Conservation (phyloP, 1,284 basidiomycete species). For the Vanrija sp. region DNA sequence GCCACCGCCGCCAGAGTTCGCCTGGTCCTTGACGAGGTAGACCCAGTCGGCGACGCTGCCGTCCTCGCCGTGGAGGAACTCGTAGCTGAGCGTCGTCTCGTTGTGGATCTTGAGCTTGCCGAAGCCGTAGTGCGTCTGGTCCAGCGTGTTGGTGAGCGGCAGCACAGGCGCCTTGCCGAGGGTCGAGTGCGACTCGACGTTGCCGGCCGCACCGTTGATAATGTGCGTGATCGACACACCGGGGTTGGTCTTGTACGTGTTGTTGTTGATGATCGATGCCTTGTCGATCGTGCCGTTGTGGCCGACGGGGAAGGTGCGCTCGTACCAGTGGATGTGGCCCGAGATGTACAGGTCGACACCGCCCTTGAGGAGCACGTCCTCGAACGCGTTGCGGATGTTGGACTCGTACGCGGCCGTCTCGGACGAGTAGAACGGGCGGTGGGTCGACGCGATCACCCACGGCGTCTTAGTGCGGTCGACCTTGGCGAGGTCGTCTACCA, state of each 20-base stretch:
- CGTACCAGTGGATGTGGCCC: slow-evolving; percentile 48
- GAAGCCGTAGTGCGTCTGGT: slow-evolving; percentile 32
- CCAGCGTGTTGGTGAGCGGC: slow-evolving; percentile 23
- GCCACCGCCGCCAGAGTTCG: no score
- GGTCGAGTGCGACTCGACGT: slow-evolving; percentile 36
- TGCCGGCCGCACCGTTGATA: slow-evolving; percentile 41
- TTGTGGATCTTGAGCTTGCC: slow-evolving; percentile 37
- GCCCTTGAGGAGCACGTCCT: slow-evolving; percentile 41
- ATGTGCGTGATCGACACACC: slow-evolving; percentile 27
- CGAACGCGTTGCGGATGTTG: slow-evolving; percentile 41
- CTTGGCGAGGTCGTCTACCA: slow-evolving; percentile 31
- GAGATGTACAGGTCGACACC: slow-evolving; percentile 40
- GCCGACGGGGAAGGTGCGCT: slow-evolving; percentile 39
- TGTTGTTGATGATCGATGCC: slow-evolving; percentile 30
- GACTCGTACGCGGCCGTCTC: slow-evolving; percentile 26
- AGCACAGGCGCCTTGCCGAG: no score
- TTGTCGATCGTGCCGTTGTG: slow-evolving; percentile 30
- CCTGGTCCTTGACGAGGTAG: slow-evolving; percentile 18
- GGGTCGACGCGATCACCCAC: slow-evolving; percentile 43
- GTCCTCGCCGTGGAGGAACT: slow-evolving; percentile 26
- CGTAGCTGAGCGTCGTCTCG: slow-evolving; percentile 23
- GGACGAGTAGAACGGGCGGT: slow-evolving; percentile 35
- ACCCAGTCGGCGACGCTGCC: slow-evolving; percentile 24
- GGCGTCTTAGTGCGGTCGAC: slow-evolving; percentile 46
- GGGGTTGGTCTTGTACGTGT: slow-evolving; percentile 23